Evolutionary conservation across 139 green algal species (phyloP), one percentile per base, ranked within the genome.

Genomic region (Haematococcus lacustris): DNA sequence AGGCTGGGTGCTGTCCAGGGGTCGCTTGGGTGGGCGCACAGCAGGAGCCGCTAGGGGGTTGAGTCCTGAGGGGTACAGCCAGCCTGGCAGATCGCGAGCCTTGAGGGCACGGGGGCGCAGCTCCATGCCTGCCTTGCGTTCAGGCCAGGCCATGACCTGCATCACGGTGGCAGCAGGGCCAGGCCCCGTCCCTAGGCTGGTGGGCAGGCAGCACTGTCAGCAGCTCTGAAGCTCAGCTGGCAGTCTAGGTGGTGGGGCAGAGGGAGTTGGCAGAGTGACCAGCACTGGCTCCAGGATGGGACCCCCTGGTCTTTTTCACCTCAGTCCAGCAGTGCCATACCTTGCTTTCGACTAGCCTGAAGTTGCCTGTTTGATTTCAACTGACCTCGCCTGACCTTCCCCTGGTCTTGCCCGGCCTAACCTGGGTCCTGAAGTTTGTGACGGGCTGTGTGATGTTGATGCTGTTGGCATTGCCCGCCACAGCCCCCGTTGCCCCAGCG

Each of bases 61-160:
- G 51, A 5, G n/a, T 26, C 69, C 69, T 25, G 33, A 2, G 4
- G 51, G 51, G 51, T 57, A 51, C 6, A 75, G 37, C 77, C 77
- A 78, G 28, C 34, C 2, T 7, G 72, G 72, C 68, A 78, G 51
- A 26, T 73, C 38, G 25, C 1, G n/a, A 25, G 67, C n/a, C 51
- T 33, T 28, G 4, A 76, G 38, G 40, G 76, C 63, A 4, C 68
- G 68, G 4, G 74, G 72, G 7, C 50, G 41, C 28, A 82, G 50
- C 68, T 82, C 77, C 77, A 78, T 78, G 39, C 77, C 77, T 17
- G 70, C 32, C 1, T 53, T 51, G 68, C 71, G 69, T 0, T 70
- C 68, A 26, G 67, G 1, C 72, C 68, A 79, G 0, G 51, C 62
- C 1, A 70, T 57, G 25, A 82, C 76, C 76, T 81, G 70, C 3